Evolutionary conservation across 2,329 filamentous ascomycete species (phyloP).

Genomic region (Juglanconis oblonga): DNA sequence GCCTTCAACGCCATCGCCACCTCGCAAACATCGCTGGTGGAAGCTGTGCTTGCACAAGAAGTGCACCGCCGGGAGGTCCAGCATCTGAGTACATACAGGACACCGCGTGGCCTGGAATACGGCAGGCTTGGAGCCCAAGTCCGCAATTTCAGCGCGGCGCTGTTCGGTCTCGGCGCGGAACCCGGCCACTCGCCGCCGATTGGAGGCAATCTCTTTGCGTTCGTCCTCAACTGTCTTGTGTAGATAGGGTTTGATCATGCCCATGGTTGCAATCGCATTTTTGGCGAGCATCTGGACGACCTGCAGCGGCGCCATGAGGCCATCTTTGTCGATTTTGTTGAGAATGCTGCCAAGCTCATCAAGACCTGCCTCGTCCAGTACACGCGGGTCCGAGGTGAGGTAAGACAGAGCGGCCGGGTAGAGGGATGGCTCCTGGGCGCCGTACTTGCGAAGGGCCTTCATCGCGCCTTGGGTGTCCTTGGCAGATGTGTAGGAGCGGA

Average conservation of each 20-base stretch:
- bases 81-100: conserved; percentile 70
- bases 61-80: conserved; percentile 89
- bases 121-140: conserved; percentile 74
- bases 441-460: conserved; percentile 86
- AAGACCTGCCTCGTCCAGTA: conserved; percentile 79
- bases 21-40: conserved; percentile 79
- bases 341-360: conserved; percentile 80
- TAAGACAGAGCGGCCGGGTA: conserved; percentile 92
- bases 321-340: conserved; percentile 82
- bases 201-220: conserved; percentile 76
- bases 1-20: conserved; percentile 29
- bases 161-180: conserved; percentile 81
- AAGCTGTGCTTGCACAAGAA: conserved; percentile 98
- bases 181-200: conserved; percentile 76
- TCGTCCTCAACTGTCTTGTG: conserved; percentile 85
- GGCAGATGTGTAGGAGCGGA: conserved; percentile 89
- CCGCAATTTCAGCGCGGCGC: conserved; percentile 74
- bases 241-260: conserved; percentile 92
- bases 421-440: conserved; percentile 82
- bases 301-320: conserved; percentile 91
- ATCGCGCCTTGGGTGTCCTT: conserved; percentile 90
- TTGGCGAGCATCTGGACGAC: conserved; percentile 87
- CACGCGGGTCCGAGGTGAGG: conserved; percentile 78
- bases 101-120: conserved; percentile 92
- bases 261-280: conserved; percentile 81